Base-by-base conservation (phyloP, 768 basidiomycete species). In the Boletellus ananas region DNA sequence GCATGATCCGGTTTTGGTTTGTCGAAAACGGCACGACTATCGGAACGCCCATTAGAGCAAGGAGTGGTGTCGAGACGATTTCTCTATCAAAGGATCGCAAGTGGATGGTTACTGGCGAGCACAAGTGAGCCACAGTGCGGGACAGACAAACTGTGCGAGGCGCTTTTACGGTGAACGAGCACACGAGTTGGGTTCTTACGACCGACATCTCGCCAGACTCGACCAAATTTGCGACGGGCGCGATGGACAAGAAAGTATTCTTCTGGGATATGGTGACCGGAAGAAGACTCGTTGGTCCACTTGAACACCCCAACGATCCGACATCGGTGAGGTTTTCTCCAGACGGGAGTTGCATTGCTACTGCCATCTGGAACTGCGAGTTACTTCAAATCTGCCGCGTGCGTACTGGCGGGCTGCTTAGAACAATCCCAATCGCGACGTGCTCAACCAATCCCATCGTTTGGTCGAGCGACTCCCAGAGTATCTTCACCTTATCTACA, bases 201-300 rank as follows among this genome's bases (percentile, higher is more conserved):
- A 34, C 21, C 18, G 36, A 34, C 6, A 37, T 45, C n/a, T 25
- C n/a, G 1, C 14, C 42, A 23, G 53, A 57, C n/a, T 55, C 49
- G 14, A 43, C 18, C 14, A 45, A 21, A 34, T 39, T 55, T 8
- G 49, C 40, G n/a, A 51, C 54, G 1, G 53, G 49, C 1, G 37
- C 49, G 1, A 34, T n/a, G 9, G 49, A 48, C 18, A 42, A 23
- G 34, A 34, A 3, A 14, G 43, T 20, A 6, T 45, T 42, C 46
- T 35, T 57, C 38, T 55, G 49, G 52, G 27, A 44, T 16, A 20
- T 55, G 12, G 18, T 11, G 1, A 54, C 49, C 3, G 51, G 55
- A 8, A 4, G 12, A 29, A 36, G 38, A 10, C 36, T 56, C 7
- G 21, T 44, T 8, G 55, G 55, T 16, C 52, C 55, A 3, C 42